Evolutionary conservation across 371 early-diverging fungal genomes (phyloP).

Genomic region (Blakeslea trispora): DNA sequence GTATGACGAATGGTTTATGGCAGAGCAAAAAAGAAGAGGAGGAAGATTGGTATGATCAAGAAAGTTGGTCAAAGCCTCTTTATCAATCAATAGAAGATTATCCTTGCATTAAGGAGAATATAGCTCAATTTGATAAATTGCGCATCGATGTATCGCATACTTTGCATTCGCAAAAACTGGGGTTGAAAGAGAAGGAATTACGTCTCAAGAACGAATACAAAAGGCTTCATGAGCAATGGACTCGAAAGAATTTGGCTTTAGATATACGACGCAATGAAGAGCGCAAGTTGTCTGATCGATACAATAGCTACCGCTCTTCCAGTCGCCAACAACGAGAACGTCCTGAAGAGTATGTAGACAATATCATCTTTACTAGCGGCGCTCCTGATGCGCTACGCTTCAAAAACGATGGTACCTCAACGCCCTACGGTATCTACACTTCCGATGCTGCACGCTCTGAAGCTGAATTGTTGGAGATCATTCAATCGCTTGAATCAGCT

Average conservation of each 20-base stretch:
- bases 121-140: conserved; percentile 29
- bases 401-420: conserved; percentile 35
- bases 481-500: conserved; percentile 73
- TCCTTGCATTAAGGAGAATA: conserved; percentile 62
- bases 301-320: conserved; percentile 28
- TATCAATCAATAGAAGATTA: conserved; percentile 56
- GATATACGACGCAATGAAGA: conserved; percentile 46
- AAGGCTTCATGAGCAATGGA: conserved; percentile 40
- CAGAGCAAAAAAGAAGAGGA: conserved; percentile 31
- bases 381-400: conserved; percentile 49
- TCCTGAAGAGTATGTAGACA: conserved; percentile 48
- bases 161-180: conserved; percentile 21
- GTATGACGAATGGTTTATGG: conserved; percentile 40
- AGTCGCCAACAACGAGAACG: conserved; percentile 47
- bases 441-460: conserved; percentile 85
- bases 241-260: conserved; percentile 40
- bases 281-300: conserved; percentile 36
- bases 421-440: conserved; percentile 49
- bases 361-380: conserved; percentile 39
- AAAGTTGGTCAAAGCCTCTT: conserved; percentile 41
- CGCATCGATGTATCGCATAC: conserved; percentile 26
- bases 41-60: conserved; percentile 46
- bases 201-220: conserved; percentile 44
- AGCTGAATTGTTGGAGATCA: conserved; percentile 77
- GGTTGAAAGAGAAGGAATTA: conserved; percentile 33